Evolutionary conservation across 78 protist genomes (phyloP), one percentile per base, ranked within the genome.

Genomic region (Dictyostelium citrinum): DNA sequence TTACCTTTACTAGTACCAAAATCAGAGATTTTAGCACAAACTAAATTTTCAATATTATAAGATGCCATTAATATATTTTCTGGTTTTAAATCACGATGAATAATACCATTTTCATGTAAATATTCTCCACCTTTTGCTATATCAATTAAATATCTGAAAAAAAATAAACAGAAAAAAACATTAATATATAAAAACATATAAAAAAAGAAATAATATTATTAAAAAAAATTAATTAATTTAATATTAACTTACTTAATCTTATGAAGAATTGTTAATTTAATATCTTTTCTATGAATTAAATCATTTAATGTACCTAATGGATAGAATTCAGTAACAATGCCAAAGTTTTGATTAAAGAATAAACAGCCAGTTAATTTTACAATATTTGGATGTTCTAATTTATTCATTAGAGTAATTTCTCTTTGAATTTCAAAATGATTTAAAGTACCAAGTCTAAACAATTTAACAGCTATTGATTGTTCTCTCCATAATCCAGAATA

Each of bases 81-180:
- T n/a, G 75, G 75, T 67, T 67, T 67, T 29, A 67, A 67, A 11
- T 67, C 75, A n/a, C 75, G 22, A 67, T 67, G 75, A 8, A 67
- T 29, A 29, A 67, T 67, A 20, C 81, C 81, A 24, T 33, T 51
- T 10, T 80, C 67, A 51, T 90, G 95, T 35, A 90, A 71, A 76
- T 78, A 90, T 4, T 49, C 35, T 37, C 81, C 55, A 14, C 95
- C 95, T 33, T 81, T 76, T 35, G 95, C 95, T 37, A 80, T 90
- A 39, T 90, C 95, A 14, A 43, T 43, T 43, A 43, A 10, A 43
- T 0, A 43, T 10, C 51, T 43, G 14, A 43, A 10, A 43, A 43
- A 10, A 43, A 90, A 16, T 22, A 37, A 2, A 8, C 79, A 55
- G 22, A 70, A 43, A 43, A 43, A 43, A 43, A 8, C 2, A 6